Base-by-base conservation (phyloP, 2,329 filamentous ascomycete genomes). In the Rhynchosporium graminicola region DNA sequence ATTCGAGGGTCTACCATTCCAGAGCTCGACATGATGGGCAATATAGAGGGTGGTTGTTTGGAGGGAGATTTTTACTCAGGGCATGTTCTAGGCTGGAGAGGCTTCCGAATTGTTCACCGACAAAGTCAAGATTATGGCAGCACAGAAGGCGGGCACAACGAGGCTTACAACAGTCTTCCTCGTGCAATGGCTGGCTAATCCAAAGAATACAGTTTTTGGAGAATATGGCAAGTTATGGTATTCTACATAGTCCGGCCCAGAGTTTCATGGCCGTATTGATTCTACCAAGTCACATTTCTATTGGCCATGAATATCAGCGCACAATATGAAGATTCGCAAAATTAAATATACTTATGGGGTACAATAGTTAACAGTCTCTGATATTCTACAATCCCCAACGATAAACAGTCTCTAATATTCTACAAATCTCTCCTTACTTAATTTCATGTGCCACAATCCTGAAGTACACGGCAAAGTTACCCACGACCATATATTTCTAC, bases 1-100 rank as follows among this genome's bases (percentile, higher is more conserved):
- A 98, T 91, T 54, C 59, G 83, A 64, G 91, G 88, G 75, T 96
- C 88, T 72, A 74, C 65, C 69, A 73, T 72, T 62, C 67, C 67
- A 28, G 62, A 59, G 59, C 51, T 63, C 20, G 65, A 59, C 65
- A 67, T 67, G 10, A 28, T 66, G 42, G 46, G 15, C 47, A 26
- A 31, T 10, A 36, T 36, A 20, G 33, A 36, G 5, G 33, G 9
- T 13, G 33, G 48, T 45, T 43, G 48, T 42, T 59, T 36, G 29
- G 33, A 46, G 46, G 42, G n/a, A 29, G 9, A 43, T 26, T 9
- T 12, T 42, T 20, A 40, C n/a, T 54, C 46, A 42, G 15, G 43
- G 46, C 29, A 42, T 59, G 57, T 33, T 46, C 48, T 31, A 31
- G 7, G 28, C 43, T 45, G 26, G 6, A n/a, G 9, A n/a, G 15